These are phyloP conservation scores for Parmelia sp. DNA, from an alignment of 495 filamentous ascomycete genomes.

Conservation along the genomic window DNA sequence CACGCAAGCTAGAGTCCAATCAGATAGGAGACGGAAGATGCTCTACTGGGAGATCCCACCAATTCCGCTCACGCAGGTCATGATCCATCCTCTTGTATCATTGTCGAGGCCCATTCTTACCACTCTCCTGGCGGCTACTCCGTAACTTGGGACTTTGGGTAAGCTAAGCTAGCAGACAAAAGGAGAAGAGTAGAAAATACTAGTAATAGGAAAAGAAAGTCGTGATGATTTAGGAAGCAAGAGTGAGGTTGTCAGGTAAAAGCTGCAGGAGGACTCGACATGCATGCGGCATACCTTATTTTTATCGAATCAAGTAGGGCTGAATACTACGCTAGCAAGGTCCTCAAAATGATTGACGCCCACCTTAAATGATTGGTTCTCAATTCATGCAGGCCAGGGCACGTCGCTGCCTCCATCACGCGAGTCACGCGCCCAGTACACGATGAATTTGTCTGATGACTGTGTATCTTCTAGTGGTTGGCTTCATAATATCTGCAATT, in stretches of 20 bases:
- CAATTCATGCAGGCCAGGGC: neutral
- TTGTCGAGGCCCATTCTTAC: slow-evolving; percentile 54
- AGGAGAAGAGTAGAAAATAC: neutral
- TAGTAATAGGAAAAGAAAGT: neutral
- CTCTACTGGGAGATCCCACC: slow-evolving; percentile 40
- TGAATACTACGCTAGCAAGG: slow-evolving; percentile 10
- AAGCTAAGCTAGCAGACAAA: neutral
- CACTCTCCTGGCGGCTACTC: slow-evolving; percentile 31
- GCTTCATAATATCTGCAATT: slow-evolving; percentile 1
- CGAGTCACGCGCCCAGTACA: slow-evolving; percentile 8
- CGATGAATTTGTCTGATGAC: slow-evolving; percentile 8
- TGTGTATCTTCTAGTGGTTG: slow-evolving; percentile 6
- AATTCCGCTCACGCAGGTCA: slow-evolving; percentile 77
- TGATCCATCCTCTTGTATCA: slow-evolving; percentile 89
- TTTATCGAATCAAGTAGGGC: neutral
- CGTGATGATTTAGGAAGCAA: neutral
- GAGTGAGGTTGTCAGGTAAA: neutral
- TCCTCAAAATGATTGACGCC: slow-evolving; percentile 6
- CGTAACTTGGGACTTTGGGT: neutral
- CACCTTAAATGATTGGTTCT: slow-evolving; percentile 13
- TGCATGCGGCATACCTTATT: neutral
- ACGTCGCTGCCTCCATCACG: slow-evolving; percentile 16
- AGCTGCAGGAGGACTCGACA: neutral
- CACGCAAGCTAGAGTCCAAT: slow-evolving; percentile 57
- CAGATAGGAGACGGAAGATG: neutral